Percentiles rank a stretch among this genome's conserved stretches.
These are phyloP conservation scores for Suhomyces choctaworum DNA, from an alignment of 1,139 yeast genomes.

Conservation along the genomic window DNA sequence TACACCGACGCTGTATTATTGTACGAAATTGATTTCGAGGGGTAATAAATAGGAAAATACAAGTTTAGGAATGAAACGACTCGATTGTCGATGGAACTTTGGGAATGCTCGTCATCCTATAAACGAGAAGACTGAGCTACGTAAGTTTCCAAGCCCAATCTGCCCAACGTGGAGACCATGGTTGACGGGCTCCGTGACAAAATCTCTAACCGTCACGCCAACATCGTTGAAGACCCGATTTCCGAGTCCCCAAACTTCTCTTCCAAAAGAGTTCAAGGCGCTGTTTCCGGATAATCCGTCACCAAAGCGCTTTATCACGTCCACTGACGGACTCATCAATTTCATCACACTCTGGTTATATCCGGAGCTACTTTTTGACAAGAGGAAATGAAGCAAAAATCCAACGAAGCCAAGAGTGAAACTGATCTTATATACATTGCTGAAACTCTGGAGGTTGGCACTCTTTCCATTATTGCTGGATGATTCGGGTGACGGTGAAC, in stretches of 20 bases:
- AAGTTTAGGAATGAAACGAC: no score
- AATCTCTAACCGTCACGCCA: slow-evolving; percentile 17
- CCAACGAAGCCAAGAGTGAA: slow-evolving; percentile 46
- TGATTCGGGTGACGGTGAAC: slow-evolving; percentile 10
- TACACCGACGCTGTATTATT: slow-evolving; percentile 78
- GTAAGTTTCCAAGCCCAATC: slow-evolving; percentile 36
- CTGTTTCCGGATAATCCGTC: not conserved
- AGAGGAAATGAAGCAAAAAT: slow-evolving; percentile 37
- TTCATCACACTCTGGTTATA: slow-evolving; percentile 14
- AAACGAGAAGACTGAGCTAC: slow-evolving; percentile 21
- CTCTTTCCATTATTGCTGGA: slow-evolving; percentile 14
- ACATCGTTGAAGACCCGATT: slow-evolving; percentile 14
- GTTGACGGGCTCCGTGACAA: slow-evolving; percentile 20
- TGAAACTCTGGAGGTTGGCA: slow-evolving; percentile 12
- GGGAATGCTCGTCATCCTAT: slow-evolving; percentile 4
- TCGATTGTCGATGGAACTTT: no score
- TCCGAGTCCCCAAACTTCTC: slow-evolving; percentile 10
- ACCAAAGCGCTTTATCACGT: not conserved
- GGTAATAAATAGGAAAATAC: slow-evolving; percentile 7
- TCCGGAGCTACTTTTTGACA: slow-evolving; percentile 25
- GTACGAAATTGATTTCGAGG: slow-evolving; percentile 63
- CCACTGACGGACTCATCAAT: slow-evolving; percentile 9
- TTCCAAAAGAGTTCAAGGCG: not conserved
- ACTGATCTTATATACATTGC: slow-evolving; percentile 34
- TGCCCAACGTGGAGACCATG: slow-evolving; percentile 26